A percentile compares a stretch with the other conserved stretches of the same genome.
These are phyloP conservation scores for Coemansia pectinata DNA, from an alignment of 192 early-diverging fungal genomes.

Conservation along the genomic window DNA sequence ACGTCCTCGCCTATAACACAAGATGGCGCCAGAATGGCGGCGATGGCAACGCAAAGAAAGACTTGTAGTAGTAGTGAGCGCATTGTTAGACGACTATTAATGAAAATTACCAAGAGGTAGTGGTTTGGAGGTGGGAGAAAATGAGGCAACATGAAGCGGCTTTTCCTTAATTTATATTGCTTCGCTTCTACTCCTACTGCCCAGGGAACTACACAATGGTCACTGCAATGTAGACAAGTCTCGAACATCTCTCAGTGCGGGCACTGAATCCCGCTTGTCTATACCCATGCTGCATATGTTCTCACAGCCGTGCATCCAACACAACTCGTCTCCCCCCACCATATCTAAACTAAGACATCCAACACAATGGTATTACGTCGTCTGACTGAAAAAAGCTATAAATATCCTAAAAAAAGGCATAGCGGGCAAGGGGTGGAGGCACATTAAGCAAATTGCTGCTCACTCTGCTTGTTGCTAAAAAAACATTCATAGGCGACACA, in stretches of 20 bases:
- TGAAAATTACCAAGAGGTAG: neutral
- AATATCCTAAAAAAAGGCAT: neutral
- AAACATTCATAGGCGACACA: no score
- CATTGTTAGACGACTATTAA: neutral
- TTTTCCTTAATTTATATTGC: neutral
- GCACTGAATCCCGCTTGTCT: neutral
- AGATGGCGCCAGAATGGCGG: neutral
- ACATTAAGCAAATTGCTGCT: neutral
- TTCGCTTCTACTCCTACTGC: neutral
- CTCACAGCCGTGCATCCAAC: conserved; percentile 5
- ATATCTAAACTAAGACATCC: neutral
- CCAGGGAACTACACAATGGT: neutral
- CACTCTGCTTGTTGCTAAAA: neutral
- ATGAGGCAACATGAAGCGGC: neutral
- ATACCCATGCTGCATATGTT: neutral
- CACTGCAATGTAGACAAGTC: neutral
- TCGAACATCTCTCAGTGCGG: neutral
- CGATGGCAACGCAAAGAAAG: neutral
- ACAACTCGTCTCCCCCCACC: neutral
- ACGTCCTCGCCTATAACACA: neutral
- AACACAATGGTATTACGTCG: neutral
- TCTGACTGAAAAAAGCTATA: neutral
- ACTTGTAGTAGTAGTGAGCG: neutral
- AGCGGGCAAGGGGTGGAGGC: neutral
- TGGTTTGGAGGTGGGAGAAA: neutral